These are phyloP conservation scores for Crucibulum cyathiforme DNA, from an alignment of 1,284 basidiomycete genomes.

Conservation along the genomic window DNA sequence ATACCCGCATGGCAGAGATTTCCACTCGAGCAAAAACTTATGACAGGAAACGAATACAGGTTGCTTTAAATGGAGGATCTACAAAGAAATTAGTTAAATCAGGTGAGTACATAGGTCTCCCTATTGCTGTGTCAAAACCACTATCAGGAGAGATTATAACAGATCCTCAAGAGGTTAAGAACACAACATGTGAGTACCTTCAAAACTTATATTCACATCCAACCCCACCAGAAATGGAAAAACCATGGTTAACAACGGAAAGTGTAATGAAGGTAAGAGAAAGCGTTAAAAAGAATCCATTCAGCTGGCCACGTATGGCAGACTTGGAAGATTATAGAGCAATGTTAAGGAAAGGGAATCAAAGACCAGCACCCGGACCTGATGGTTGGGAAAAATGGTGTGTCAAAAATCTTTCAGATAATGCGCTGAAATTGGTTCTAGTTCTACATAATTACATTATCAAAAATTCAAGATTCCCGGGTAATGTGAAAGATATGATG, in stretches of 20 bases:
- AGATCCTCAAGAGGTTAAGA: neutral
- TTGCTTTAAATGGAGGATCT: too few relatives aligned
- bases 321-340: slow-evolving; percentile 14
- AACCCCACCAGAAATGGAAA: neutral
- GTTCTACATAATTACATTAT: too few relatives aligned
- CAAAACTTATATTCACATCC: neutral
- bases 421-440: too few relatives aligned
- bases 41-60: neutral
- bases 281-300: slow-evolving; percentile 11
- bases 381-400: too few relatives aligned
- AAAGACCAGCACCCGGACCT: slow-evolving; percentile 27
- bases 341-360: slow-evolving; percentile 26
- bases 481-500: too few relatives aligned
- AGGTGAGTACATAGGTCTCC: neutral
- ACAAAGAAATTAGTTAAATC: neutral
- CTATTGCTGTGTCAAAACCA: neutral
- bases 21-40: neutral
- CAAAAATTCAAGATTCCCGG: too few relatives aligned
- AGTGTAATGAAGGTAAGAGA: slow-evolving; percentile 1
- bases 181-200: neutral
- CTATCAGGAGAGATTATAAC: neutral
- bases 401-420: too few relatives aligned
- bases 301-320: slow-evolving; percentile 23
- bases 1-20: slow-evolving; percentile 3
- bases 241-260: neutral